Percentiles rank a stretch among this genome's conserved stretches.
Evolutionary conservation across 2,329 filamentous ascomycete genomes (phyloP).

Genomic region (Byssochlamys sp.): DNA sequence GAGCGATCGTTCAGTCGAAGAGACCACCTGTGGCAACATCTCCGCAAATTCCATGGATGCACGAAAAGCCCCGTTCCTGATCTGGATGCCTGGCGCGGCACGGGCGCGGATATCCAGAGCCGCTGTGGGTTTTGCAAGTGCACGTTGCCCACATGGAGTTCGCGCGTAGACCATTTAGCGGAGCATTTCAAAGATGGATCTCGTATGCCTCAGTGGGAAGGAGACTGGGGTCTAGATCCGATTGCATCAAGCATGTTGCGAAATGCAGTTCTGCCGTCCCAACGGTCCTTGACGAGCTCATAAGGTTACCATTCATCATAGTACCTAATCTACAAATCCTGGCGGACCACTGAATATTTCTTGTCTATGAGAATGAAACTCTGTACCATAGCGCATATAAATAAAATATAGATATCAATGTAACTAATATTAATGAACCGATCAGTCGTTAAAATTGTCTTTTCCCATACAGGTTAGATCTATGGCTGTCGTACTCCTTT

Average conservation of each 20-base stretch:
- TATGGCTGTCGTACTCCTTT: too few relatives aligned
- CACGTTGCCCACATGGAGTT: constrained; percentile 42
- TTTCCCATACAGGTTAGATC: too few relatives aligned
- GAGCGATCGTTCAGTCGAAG: constrained; percentile 49
- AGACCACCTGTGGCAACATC: constrained; percentile 49
- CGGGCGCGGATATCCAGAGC: constrained; percentile 40
- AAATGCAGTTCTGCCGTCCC: constrained; percentile 25
- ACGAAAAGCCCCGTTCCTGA: constrained; percentile 40
- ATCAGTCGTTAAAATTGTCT: too few relatives aligned
- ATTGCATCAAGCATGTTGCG: constrained; percentile 22
- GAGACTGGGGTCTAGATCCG: constrained; percentile 42
- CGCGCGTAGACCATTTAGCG: constrained; percentile 44
- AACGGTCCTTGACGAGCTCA: not conserved
- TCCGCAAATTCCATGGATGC: constrained; percentile 46
- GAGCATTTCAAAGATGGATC: constrained; percentile 47
- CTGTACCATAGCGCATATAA: too few relatives aligned
- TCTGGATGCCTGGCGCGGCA: constrained; percentile 33
- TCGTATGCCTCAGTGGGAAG: constrained; percentile 47
- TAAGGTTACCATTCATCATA: too few relatives aligned
- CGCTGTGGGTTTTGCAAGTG: constrained; percentile 46
- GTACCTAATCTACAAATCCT: too few relatives aligned
- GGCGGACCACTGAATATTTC: too few relatives aligned
- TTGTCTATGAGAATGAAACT: too few relatives aligned
- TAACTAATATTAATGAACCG: too few relatives aligned
- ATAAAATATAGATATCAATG: too few relatives aligned